Percentiles rank a stretch among this genome's conserved stretches.
phyloP scores from a whole-genome alignment of 139 green algal species.

The Ulvella scutata region DNA sequence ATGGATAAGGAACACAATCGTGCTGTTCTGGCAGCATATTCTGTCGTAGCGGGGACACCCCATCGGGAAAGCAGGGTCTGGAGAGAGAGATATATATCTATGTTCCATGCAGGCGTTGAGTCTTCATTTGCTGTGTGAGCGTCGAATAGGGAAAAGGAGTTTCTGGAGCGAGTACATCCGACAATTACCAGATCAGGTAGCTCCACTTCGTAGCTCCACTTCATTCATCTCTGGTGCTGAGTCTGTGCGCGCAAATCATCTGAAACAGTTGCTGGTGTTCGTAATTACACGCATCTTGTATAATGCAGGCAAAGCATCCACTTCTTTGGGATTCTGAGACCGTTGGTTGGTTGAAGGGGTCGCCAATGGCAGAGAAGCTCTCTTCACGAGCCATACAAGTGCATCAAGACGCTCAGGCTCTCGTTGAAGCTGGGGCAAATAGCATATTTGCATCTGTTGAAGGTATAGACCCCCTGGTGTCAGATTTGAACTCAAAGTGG shows the following conservation, averaged over 20 bases:
- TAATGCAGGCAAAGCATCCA: constrained; percentile 23
- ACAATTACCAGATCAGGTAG: constrained; percentile 28
- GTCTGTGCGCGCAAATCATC: background rate
- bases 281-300: background rate
- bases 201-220: background rate
- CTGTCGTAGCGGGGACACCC: too few species aligned
- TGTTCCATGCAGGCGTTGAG: constrained; percentile 20
- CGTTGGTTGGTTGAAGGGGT: constrained; percentile 19
- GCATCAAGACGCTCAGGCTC: constrained; percentile 12
- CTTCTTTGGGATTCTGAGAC: constrained; percentile 27
- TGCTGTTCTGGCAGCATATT: too few species aligned
- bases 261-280: background rate
- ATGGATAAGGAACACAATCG: too few species aligned
- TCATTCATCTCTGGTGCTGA: background rate
- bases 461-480: constrained; percentile 18
- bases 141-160: constrained; percentile 11
- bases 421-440: constrained; percentile 24
- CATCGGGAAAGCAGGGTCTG: too few species aligned
- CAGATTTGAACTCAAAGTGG: constrained; percentile 15
- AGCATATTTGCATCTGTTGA: constrained; percentile 15
- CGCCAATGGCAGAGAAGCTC: constrained; percentile 15
- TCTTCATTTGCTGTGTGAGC: constrained; percentile 35
- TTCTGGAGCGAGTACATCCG: constrained; percentile 33
- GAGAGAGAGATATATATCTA: too few species aligned
- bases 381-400: constrained; percentile 21